Percentiles rank a stretch among this genome's conserved stretches.
Conservation (phyloP, 2,329 filamentous ascomycete species). For the Xylaria sp. region DNA sequence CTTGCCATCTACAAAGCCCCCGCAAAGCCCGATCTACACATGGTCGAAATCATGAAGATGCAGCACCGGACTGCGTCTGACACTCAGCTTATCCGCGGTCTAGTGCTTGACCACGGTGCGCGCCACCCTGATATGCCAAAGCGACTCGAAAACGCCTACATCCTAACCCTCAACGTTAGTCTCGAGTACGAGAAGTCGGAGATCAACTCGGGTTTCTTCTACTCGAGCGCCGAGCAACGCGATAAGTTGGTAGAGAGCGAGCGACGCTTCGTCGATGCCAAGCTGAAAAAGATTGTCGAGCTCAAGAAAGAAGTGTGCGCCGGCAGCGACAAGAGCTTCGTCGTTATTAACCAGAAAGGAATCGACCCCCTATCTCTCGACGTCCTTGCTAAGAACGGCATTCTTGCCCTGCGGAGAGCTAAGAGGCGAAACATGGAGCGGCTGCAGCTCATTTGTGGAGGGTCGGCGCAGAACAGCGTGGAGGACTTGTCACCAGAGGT, state of each 20-base stretch:
- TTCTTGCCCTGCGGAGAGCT: conserved; percentile 88
- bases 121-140: conserved; percentile 99
- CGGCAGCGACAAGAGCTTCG: conserved; percentile 93
- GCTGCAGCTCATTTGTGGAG: conserved; percentile 91
- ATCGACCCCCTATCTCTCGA: conserved; percentile 97
- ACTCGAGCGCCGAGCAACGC: conserved; percentile 93
- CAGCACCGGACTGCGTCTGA: conserved; percentile 96
- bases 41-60: conserved; percentile 99
- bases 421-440: conserved; percentile 99
- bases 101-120: conserved; percentile 93
- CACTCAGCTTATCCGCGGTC: conserved; percentile 91
- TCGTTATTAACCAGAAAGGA: conserved; percentile 98
- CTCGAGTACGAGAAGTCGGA: conserved; percentile 99
- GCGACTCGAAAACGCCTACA: conserved; percentile 91
- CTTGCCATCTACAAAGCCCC: conserved; percentile 90
- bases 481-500: conserved; percentile 88
- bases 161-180: conserved; percentile 94
- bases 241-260: conserved; percentile 99
- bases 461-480: conserved; percentile 91
- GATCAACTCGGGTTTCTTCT: conserved; percentile 99
- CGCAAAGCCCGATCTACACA: conserved; percentile 94
- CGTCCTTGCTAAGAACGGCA: conserved; percentile 96
- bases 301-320: conserved; percentile 93
- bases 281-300: conserved; percentile 96
- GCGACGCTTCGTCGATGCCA: conserved; percentile 92